These are phyloP conservation scores for Gardenia jasminoides DNA, from an alignment of 257 asterid genomes.

Conservation along the genomic window DNA sequence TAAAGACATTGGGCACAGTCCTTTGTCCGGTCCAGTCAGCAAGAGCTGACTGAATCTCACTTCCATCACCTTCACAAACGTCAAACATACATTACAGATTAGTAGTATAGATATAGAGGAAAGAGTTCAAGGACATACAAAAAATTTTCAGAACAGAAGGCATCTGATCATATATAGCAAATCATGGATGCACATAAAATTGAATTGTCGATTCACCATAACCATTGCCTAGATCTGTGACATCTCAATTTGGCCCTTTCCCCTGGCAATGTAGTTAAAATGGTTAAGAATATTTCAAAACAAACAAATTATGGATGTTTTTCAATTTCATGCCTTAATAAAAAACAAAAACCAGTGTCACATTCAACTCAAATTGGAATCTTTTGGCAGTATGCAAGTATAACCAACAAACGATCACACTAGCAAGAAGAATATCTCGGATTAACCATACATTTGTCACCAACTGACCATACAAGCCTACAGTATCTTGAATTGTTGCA, in stretches of 20 bases:
- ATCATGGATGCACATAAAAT: not conserved
- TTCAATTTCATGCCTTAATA: not conserved
- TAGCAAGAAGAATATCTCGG: not conserved
- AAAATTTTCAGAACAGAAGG: too few relatives aligned
- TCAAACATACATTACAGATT: not conserved
- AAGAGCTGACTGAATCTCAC: slow-evolving; percentile 72
- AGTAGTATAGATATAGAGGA: not conserved
- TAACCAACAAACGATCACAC: not conserved
- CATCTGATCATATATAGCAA: not conserved
- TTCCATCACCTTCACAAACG: slow-evolving; percentile 65
- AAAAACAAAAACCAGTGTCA: not conserved
- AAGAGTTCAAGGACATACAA: not conserved
- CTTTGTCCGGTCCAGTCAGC: slow-evolving; percentile 70
- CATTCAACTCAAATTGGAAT: not conserved
- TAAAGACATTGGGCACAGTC: slow-evolving; percentile 85
- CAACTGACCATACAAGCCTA: not conserved
- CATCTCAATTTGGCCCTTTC: not conserved
- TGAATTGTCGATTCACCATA: not conserved
- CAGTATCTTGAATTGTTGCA: not conserved
- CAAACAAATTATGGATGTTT: not conserved
- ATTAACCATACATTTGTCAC: not conserved
- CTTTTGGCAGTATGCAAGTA: not conserved
- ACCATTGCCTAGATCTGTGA: not conserved
- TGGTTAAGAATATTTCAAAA: not conserved
- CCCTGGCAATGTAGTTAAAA: not conserved